Conservation (phyloP, 2,329 filamentous ascomycete genomes). For the Periconia digitata region DNA sequence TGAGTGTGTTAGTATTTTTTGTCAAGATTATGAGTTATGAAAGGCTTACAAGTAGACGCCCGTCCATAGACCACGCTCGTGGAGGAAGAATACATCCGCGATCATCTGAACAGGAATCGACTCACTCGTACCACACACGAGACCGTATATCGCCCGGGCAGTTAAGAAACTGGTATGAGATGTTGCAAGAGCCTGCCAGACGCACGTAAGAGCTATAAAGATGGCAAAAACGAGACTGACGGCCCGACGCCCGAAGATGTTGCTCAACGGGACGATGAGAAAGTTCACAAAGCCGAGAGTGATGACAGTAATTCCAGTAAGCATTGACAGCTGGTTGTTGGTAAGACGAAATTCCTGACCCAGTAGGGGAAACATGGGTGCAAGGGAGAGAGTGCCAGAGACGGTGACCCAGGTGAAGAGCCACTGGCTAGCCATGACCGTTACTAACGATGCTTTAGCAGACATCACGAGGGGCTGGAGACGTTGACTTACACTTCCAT, state of each 20-base stretch:
- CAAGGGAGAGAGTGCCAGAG: conserved; percentile 46
- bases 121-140: conserved; percentile 48
- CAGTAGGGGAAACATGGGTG: conserved; percentile 48
- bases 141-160: conserved; percentile 46
- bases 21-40: conserved; percentile 18
- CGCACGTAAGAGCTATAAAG: conserved; percentile 45
- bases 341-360: conserved; percentile 45
- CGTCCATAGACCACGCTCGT: conserved; percentile 46
- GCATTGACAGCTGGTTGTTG: conserved; percentile 44
- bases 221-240: conserved; percentile 45
- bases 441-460: conserved; percentile 21
- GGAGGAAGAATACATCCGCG: conserved; percentile 49
- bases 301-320: conserved; percentile 49
- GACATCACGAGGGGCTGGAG: too few species aligned
- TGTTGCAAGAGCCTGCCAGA: conserved; percentile 49
- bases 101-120: conserved; percentile 49
- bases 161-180: conserved; percentile 47
- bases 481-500: conserved; percentile 33
- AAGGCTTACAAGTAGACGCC: conserved; percentile 43
- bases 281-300: conserved; percentile 50
- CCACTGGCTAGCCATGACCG: conserved; percentile 42
- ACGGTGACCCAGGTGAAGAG: conserved; percentile 49
- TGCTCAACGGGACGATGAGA: conserved; percentile 47
- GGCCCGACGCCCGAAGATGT: conserved; percentile 48
- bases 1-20: conserved; percentile 7